Evolutionary conservation across 1,284 basidiomycete genomes (phyloP).

Genomic region (Chalciporus sp.): DNA sequence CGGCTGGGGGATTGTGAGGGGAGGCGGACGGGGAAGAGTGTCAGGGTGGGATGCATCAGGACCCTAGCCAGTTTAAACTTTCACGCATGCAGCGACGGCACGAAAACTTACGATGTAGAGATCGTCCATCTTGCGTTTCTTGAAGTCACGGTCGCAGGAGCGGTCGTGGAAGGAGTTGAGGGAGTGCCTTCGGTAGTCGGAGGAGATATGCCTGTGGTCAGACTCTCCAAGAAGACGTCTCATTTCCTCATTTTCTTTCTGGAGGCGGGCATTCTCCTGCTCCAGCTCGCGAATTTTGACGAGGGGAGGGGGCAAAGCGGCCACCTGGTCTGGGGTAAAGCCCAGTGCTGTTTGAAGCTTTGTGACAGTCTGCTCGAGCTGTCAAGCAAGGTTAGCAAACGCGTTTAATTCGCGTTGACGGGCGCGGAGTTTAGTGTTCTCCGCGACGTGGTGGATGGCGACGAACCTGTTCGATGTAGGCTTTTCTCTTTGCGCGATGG

Average conservation of each 20-base stretch:
- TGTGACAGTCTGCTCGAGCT: slow-evolving; percentile 82
- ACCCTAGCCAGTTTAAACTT: slow-evolving; percentile 13
- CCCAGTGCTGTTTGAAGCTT: slow-evolving; percentile 75
- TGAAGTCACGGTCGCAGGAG: slow-evolving; percentile 60
- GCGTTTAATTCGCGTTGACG: slow-evolving; percentile 11
- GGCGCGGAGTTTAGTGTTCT: slow-evolving; percentile 7
- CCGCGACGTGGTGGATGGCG: slow-evolving; percentile 5
- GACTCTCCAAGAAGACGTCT: slow-evolving; percentile 57
- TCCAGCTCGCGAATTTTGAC: slow-evolving; percentile 75
- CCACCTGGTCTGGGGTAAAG: slow-evolving; percentile 68
- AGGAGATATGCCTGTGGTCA: slow-evolving; percentile 36
- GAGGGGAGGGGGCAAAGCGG: slow-evolving; percentile 66
- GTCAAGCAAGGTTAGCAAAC: slow-evolving; percentile 9
- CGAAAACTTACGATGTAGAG: slow-evolving; percentile 53
- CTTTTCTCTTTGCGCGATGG: slow-evolving; percentile 91
- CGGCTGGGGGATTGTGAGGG: slow-evolving; percentile 61
- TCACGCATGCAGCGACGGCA: neutral
- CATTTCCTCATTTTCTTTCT: slow-evolving; percentile 70
- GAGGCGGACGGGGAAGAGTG: slow-evolving; percentile 53
- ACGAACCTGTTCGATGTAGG: slow-evolving; percentile 83
- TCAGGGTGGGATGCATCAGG: slow-evolving; percentile 38
- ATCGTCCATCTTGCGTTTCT: slow-evolving; percentile 62
- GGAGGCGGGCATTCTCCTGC: slow-evolving; percentile 67
- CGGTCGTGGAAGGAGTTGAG: slow-evolving; percentile 48
- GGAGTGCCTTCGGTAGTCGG: slow-evolving; percentile 48